Percentiles rank a stretch among this genome's conserved stretches.
phyloP scores from a whole-genome alignment of 306 rosid genomes.

The Datisca glomerata region DNA sequence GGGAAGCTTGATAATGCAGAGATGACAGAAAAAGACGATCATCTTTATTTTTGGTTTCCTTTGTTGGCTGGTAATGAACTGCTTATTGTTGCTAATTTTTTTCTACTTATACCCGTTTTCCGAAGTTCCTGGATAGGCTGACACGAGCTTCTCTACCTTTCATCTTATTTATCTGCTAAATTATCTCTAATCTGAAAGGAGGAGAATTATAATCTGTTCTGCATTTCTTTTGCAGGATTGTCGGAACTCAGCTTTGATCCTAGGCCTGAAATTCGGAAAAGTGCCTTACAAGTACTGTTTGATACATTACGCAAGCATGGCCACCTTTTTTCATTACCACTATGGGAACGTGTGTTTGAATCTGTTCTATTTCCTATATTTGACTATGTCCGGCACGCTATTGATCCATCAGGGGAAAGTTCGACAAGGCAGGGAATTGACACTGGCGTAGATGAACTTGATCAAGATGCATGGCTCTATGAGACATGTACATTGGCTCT shows the following conservation, averaged over 20 bases:
- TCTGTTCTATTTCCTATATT: conserved; percentile 94
- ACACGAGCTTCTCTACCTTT: no score
- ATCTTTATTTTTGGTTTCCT: conserved; percentile 97
- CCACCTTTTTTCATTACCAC: conserved; percentile 80
- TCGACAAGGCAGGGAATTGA: conserved; percentile 41
- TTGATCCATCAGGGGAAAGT: conserved; percentile 80
- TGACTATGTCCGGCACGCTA: conserved; percentile 89
- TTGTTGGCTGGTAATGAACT: conserved; percentile 73
- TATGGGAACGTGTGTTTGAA: conserved; percentile 94
- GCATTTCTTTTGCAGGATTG: conserved; percentile 51
- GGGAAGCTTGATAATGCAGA: conserved; percentile 52
- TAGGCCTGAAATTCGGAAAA: conserved; percentile 94
- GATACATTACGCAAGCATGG: conserved; percentile 96
- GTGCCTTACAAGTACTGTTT: conserved; percentile 81
- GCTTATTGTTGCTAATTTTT: no score
- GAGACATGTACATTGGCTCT: conserved; percentile 99
- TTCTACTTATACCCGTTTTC: no score
- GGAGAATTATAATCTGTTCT: background rate
- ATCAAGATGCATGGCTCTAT: conserved; percentile 92
- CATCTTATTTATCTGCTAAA: no score
- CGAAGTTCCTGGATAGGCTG: no score
- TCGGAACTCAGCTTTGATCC: conserved; percentile 98
- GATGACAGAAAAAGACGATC: conserved; percentile 64
- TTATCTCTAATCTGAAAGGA: background rate
- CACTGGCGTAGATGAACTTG: conserved; percentile 50